phyloP scores from a whole-genome alignment of 192 early-diverging fungal genomes.

The Diversispora epigaea region DNA sequence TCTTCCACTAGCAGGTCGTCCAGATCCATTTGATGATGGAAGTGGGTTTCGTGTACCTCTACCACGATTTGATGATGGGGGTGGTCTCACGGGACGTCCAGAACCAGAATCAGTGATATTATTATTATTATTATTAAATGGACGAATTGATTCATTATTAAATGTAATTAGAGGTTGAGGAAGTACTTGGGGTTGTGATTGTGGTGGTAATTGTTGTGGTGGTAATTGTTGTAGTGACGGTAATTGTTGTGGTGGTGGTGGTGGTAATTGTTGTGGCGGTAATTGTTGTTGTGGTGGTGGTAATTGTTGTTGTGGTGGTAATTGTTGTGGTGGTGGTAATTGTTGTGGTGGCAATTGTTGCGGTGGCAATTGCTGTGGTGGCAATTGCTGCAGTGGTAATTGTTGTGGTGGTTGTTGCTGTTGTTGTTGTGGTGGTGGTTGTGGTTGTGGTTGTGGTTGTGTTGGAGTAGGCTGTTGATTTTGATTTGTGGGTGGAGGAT shows the following conservation, averaged over 20 bases:
- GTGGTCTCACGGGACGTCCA: not conserved
- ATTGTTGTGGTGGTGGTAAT: not conserved
- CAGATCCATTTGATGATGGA: not conserved
- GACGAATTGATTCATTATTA: not conserved
- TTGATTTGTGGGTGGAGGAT: not conserved
- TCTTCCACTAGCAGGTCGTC: slow-evolving; percentile 7
- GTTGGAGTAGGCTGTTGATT: not conserved
- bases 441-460: not conserved
- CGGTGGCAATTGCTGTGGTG: not conserved
- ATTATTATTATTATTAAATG: not conserved
- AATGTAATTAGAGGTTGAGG: too few relatives aligned
- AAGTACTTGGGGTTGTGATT: too few relatives aligned
- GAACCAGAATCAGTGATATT: not conserved
- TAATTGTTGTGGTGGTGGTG: not conserved
- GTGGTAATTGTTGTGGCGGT: not conserved
- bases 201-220: not conserved
- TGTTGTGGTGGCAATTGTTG: not conserved
- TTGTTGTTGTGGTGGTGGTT: too few relatives aligned
- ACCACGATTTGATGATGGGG: not conserved
- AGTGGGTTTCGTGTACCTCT: not conserved
- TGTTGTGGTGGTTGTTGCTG: not conserved
- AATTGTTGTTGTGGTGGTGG: not conserved
- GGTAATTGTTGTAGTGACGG: not conserved
- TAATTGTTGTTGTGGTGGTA: too few relatives aligned
- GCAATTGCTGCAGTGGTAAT: not conserved